Conservation (phyloP, 345 rosid species). For the Physaria fendleri region DNA sequence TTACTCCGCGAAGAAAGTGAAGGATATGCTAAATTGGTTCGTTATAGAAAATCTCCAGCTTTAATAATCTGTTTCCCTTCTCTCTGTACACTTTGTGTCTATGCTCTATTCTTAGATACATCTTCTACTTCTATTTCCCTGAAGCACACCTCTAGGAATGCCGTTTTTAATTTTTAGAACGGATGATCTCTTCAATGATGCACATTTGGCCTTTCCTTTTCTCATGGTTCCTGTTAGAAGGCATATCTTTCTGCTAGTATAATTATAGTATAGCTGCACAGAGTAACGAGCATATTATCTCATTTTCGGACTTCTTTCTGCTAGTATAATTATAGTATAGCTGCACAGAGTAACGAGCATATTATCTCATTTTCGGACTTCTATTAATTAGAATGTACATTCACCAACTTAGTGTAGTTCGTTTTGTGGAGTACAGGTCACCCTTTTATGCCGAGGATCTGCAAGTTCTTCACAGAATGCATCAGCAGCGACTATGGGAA, state of each 20-base stretch:
- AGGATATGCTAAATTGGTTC: constrained; percentile 99
- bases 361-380: constrained; percentile 10
- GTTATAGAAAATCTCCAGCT: constrained; percentile 2
- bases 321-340: constrained; percentile 6
- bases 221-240: constrained; percentile 13
- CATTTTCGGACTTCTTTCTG: too few species aligned
- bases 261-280: background rate
- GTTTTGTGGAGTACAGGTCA: constrained; percentile 47
- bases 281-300: constrained; percentile 5
- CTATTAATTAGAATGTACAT: background rate
- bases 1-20: constrained; percentile 98
- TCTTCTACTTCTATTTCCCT: background rate
- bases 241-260: constrained; percentile 21
- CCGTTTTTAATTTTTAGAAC: constrained; percentile 8
- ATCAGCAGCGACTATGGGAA: constrained; percentile 77
- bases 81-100: background rate
- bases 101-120: constrained; percentile 8
- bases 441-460: constrained; percentile 81
- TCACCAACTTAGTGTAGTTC: constrained; percentile 12
- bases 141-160: background rate
- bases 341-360: constrained; percentile 1
- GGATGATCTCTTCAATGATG: constrained; percentile 8
- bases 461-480: constrained; percentile 56
- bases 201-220: constrained; percentile 17
- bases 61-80: background rate